A percentile compares a stretch with the other conserved stretches of the same genome.
These are phyloP conservation scores for Coelastrella sp. DNA, from an alignment of 139 green algal genomes.

Conservation along the genomic window DNA sequence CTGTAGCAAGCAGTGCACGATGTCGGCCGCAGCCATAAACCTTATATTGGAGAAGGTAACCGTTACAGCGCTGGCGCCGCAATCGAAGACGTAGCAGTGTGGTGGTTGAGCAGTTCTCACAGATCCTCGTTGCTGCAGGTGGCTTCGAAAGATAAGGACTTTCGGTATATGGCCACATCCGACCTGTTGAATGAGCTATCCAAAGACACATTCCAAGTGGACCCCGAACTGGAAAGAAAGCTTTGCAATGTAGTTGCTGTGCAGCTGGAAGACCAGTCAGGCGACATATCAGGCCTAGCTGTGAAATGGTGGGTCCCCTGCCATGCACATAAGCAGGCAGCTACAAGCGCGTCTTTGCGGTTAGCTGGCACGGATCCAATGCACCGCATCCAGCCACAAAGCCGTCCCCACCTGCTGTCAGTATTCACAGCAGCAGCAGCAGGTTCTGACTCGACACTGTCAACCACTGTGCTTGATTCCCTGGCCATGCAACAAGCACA, in stretches of 20 bases:
- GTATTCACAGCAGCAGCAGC: too few relatives aligned
- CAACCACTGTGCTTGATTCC: too few relatives aligned
- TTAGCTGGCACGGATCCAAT: too few relatives aligned
- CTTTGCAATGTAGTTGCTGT: slow-evolving; percentile 80
- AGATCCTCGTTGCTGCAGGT: slow-evolving; percentile 60
- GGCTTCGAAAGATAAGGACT: slow-evolving; percentile 82
- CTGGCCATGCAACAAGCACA: too few relatives aligned
- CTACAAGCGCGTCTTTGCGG: background rate
- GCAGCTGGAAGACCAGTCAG: slow-evolving; percentile 90
- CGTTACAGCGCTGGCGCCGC: background rate
- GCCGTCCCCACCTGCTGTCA: too few relatives aligned
- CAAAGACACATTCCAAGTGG: slow-evolving; percentile 81
- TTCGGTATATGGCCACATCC: slow-evolving; percentile 95
- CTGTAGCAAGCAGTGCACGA: slow-evolving; percentile 7
- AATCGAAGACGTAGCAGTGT: background rate
- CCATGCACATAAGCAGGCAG: background rate
- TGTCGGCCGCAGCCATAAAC: slow-evolving; percentile 53
- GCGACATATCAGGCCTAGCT: slow-evolving; percentile 91
- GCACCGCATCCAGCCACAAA: too few relatives aligned
- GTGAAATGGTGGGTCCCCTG: slow-evolving; percentile 87
- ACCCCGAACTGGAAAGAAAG: slow-evolving; percentile 77
- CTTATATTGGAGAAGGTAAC: slow-evolving; percentile 58
- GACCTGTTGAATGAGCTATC: slow-evolving; percentile 92
- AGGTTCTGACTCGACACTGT: too few relatives aligned
- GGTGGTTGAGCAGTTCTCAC: background rate